Percentiles rank a stretch among this genome's conserved stretches.
Conservation (phyloP, 306 rosid genomes). For the Citrullus mucosospermus region DNA sequence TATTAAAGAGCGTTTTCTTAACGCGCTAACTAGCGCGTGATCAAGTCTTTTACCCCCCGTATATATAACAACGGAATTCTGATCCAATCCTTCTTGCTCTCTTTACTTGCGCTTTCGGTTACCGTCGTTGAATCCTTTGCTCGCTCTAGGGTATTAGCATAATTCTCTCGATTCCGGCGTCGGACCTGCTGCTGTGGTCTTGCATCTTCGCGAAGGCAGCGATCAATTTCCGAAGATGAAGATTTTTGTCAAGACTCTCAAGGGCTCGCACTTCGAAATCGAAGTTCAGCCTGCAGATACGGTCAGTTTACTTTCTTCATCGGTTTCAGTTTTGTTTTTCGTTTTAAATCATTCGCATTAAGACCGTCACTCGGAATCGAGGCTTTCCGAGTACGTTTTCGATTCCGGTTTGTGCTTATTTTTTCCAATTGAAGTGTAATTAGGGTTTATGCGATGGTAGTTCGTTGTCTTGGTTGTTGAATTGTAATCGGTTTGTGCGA, state of each 20-base stretch:
- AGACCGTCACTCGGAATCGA: background rate
- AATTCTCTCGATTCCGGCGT: constrained; percentile 26
- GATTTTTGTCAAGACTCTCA: constrained; percentile 81
- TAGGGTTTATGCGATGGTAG: constrained; percentile 33
- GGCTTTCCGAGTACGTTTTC: background rate
- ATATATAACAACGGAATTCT: constrained; percentile 15
- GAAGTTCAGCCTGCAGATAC: constrained; percentile 59
- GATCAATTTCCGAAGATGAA: constrained; percentile 48
- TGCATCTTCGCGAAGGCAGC: constrained; percentile 11
- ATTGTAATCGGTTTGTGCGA: background rate
- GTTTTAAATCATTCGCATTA: background rate
- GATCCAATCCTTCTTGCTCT: background rate
- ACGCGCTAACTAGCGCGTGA: background rate
- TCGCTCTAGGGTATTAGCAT: constrained; percentile 15
- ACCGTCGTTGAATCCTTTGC: constrained; percentile 4
- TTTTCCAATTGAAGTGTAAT: constrained; percentile 6
- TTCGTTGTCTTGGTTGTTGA: background rate
- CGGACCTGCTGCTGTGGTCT: constrained; percentile 14
- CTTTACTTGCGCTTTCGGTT: constrained; percentile 22
- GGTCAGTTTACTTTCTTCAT: constrained; percentile 21
- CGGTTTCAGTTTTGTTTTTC: background rate
- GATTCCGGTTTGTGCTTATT: background rate
- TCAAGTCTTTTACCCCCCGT: background rate
- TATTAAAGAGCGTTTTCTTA: background rate
- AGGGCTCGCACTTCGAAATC: constrained; percentile 80